Evolutionary conservation across 257 asterid genomes (phyloP).

Genomic region (Gentiana straminea): DNA sequence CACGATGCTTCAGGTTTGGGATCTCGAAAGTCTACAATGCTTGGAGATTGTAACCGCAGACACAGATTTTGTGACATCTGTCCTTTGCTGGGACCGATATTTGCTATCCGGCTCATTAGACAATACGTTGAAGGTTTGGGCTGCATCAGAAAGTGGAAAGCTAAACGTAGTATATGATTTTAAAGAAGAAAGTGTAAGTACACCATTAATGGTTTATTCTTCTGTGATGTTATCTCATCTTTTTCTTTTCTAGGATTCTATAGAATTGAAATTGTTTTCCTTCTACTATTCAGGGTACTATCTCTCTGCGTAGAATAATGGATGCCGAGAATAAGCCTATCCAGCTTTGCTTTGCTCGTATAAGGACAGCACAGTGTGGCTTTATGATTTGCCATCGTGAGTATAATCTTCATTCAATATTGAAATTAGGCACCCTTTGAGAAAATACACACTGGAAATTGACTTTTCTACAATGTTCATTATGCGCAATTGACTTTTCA

Average conservation of each 20-base stretch:
- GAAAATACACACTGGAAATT: too few species aligned
- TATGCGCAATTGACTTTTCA: too few species aligned
- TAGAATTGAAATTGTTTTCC: background rate
- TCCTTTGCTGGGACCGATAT: constrained; percentile 43
- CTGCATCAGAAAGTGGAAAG: constrained; percentile 29
- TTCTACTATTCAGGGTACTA: constrained; percentile 6
- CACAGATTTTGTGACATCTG: constrained; percentile 29
- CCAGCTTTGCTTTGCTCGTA: constrained; percentile 31
- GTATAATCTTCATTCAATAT: constrained; percentile 4
- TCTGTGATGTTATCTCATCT: background rate
- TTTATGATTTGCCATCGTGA: constrained; percentile 49
- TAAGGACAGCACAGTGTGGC: constrained; percentile 30
- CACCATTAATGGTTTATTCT: background rate
- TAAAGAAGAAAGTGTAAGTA: constrained; percentile 23
- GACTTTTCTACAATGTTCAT: too few species aligned
- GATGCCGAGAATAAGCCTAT: constrained; percentile 33
- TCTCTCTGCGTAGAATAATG: constrained; percentile 28
- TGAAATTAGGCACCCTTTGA: too few species aligned
- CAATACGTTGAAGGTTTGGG: constrained; percentile 50
- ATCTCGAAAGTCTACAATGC: constrained; percentile 39
- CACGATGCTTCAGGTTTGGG: constrained; percentile 37
- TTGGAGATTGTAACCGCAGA: constrained; percentile 44
- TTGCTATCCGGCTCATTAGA: constrained; percentile 61
- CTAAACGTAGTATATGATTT: constrained; percentile 29
- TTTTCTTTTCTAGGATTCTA: background rate